Conservation (phyloP, 768 basidiomycete genomes). For the Rhizopogon roseolus region DNA sequence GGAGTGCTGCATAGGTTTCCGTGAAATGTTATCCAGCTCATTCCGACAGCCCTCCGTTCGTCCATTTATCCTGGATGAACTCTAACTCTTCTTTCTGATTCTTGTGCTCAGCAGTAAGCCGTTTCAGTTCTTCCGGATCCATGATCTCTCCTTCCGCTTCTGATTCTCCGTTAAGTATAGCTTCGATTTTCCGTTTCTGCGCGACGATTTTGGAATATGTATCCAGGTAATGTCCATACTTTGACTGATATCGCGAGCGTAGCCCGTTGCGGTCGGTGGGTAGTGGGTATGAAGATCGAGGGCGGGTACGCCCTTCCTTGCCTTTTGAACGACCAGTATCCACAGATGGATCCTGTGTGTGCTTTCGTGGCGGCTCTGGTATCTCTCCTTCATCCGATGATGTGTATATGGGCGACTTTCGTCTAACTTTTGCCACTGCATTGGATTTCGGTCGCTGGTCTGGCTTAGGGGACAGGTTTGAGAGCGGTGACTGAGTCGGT, state of each 20-base stretch:
- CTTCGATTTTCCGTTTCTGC: conserved; percentile 50
- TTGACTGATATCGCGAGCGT: conserved; percentile 46
- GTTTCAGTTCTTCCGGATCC: conserved; percentile 47
- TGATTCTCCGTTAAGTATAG: conserved; percentile 48
- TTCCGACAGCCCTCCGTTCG: conserved; percentile 15
- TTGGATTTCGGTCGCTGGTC: neutral
- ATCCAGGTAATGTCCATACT: conserved; percentile 48
- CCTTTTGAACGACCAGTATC: conserved; percentile 10
- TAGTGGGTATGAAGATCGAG: conserved; percentile 29
- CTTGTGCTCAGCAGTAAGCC: conserved; percentile 39
- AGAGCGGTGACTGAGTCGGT: neutral
- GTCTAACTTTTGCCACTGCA: neutral
- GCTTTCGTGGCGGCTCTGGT: conserved; percentile 68
- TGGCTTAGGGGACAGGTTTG: neutral
- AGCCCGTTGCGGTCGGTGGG: conserved; percentile 48
- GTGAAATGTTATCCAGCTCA: conserved; percentile 4
- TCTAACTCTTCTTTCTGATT: conserved; percentile 50
- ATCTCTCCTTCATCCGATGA: conserved; percentile 38
- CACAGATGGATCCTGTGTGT: conserved; percentile 43
- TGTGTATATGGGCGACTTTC: conserved; percentile 25
- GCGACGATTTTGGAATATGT: conserved; percentile 41
- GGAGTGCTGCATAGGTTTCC: neutral
- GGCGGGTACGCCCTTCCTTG: conserved; percentile 17
- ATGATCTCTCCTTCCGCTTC: conserved; percentile 51
- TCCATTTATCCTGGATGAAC: conserved; percentile 39